Base-by-base conservation (phyloP, 2,329 filamentous ascomycete genomes). In the Cercospora sojina region DNA sequence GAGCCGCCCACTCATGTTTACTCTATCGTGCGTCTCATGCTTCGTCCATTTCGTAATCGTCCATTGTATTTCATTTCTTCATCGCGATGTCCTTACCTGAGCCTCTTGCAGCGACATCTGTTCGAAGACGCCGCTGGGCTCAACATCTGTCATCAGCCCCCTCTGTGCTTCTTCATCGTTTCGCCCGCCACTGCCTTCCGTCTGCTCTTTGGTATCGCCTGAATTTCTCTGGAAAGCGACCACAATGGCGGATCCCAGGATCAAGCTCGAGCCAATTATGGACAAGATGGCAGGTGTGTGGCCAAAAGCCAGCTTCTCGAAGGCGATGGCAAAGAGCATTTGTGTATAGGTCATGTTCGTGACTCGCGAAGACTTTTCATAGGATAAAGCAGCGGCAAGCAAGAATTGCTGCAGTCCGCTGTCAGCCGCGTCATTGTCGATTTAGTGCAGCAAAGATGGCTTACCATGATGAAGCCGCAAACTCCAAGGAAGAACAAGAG, bases 321-420 rank as follows among this genome's bases (percentile, higher is more conserved):
- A 87, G 3, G 82, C 80, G 10, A 91, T 77, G 2, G 89, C 88
- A 76, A 90, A 91, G 3, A 91, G 78, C 87, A 91, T 90, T 75
- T 90, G 87, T 55, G 84, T 87, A 74, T 91, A 91, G 0, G 88
- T 80, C 87, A 90, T 89, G 63, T 87, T 87, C 0, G 87, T 89
- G 2, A 87, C 87, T 20, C 86, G 82, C 3, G 81, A 80, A 1
- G 84, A 85, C 68, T 89, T 90, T 74, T 93, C 90, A 67, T 89
- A 87, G 25, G 90, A 83, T 57, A 97, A 80, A 0, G 92, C 92
- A 0, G 87, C 85, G 1, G 93, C 95, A 18, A 96, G 81, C n/a
- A 96, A 83, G 71, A 92, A 92, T 84, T 97, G 93, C 81, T 83
- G 57, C 5, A 38, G 18, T 59, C n/a, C 16, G 64, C 43, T 38